A percentile compares a stretch with the other conserved stretches of the same genome.
These are phyloP conservation scores for Brassica incana DNA, from an alignment of 345 rosid species.

Conservation along the genomic window DNA sequence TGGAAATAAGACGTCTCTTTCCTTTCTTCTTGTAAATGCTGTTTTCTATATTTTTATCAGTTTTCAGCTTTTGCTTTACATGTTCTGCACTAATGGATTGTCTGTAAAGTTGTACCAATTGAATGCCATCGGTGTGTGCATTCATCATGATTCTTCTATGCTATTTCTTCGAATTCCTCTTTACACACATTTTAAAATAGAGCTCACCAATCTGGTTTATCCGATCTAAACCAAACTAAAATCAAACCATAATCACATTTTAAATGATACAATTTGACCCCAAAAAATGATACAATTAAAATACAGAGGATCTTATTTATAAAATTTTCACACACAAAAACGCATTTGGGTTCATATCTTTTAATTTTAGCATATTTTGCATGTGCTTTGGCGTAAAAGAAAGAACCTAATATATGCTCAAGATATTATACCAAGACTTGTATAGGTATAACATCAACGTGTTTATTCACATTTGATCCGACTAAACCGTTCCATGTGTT, in stretches of 20 bases:
- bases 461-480: background rate
- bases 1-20: constrained; percentile 7
- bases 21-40: background rate
- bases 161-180: background rate
- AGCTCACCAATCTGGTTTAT: background rate
- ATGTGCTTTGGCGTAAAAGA: constrained; percentile 3
- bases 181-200: background rate
- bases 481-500: background rate
- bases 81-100: constrained; percentile 17
- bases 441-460: background rate
- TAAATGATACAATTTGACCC: background rate
- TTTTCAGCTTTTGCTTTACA: constrained; percentile 36
- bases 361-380: background rate
- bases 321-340: background rate
- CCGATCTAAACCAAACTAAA: background rate
- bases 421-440: background rate
- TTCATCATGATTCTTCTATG: constrained; percentile 26
- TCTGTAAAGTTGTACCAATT: constrained; percentile 32
- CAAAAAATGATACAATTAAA: background rate
- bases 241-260: background rate
- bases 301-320: background rate
- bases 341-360: background rate
- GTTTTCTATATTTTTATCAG: background rate
- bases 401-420: background rate
- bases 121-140: constrained; percentile 23